Percentiles rank a stretch among this genome's conserved stretches.
These are phyloP conservation scores for Pichia terricola DNA, from an alignment of 1,139 yeast species.

Conservation along the genomic window DNA sequence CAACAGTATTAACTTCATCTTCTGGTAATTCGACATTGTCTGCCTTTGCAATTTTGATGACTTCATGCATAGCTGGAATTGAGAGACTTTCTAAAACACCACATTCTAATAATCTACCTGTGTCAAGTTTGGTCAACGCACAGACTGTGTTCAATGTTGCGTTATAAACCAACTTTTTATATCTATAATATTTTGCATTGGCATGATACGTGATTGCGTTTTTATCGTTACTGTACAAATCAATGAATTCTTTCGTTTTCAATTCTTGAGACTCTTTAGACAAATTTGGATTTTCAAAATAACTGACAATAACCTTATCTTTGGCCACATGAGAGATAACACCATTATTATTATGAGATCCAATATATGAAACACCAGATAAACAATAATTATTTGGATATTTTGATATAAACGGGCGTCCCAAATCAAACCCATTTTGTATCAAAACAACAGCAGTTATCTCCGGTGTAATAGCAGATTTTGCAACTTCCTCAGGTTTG, in stretches of 20 bases:
- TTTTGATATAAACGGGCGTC: conserved; percentile 34
- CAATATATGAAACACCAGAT: conserved; percentile 43
- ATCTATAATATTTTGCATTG: conserved; percentile 39
- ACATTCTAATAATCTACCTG: conserved; percentile 33
- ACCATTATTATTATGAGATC: conserved; percentile 18
- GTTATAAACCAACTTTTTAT: conserved; percentile 47
- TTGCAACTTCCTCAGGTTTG: conserved; percentile 40
- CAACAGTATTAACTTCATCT: conserved; percentile 28
- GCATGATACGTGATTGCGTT: conserved; percentile 29
- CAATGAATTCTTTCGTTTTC: conserved; percentile 31
- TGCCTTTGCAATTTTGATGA: conserved; percentile 39
- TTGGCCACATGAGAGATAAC: conserved; percentile 24
- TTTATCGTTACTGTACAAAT: conserved; percentile 31
- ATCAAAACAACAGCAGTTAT: conserved; percentile 34
- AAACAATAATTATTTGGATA: conserved; percentile 40
- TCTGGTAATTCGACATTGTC: conserved; percentile 40
- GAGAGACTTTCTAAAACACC: conserved; percentile 36
- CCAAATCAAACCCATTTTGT: conserved; percentile 51
- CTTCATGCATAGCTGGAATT: conserved; percentile 44
- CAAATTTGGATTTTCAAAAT: conserved; percentile 29
- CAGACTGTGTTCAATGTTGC: conserved; percentile 43
- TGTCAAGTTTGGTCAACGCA: conserved; percentile 35
- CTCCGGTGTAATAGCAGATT: conserved; percentile 34
- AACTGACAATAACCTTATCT: conserved; percentile 33
- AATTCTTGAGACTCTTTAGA: conserved; percentile 23